phyloP scores from a whole-genome alignment of 176 grass and related monocot species.

The Cocos nucifera region DNA sequence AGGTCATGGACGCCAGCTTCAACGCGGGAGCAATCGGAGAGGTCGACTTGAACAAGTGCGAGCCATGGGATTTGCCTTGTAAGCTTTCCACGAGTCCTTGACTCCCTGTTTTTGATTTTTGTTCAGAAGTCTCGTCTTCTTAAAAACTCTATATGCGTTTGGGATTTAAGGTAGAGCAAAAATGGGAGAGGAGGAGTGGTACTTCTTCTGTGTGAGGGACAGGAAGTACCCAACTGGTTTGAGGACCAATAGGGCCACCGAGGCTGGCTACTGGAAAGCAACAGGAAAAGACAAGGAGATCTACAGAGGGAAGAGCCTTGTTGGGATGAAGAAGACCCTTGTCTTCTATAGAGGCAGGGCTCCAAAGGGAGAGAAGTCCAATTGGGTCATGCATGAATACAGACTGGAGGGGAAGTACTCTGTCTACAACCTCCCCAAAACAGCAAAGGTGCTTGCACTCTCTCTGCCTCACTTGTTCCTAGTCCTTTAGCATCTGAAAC shows the following conservation, averaged over 20 bases:
- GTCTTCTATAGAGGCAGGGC: constrained; percentile 84
- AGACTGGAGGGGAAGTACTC: constrained; percentile 36
- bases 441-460: neutral
- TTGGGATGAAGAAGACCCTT: constrained; percentile 94
- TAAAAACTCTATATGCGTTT: neutral
- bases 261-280: constrained; percentile 77
- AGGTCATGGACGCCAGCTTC: constrained; percentile 49
- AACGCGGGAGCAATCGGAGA: constrained; percentile 37
- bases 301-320: constrained; percentile 36
- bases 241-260: constrained; percentile 70
- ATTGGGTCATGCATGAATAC: constrained; percentile 92
- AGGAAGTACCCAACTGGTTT: constrained; percentile 75
- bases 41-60: constrained; percentile 64
- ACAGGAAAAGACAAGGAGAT: constrained; percentile 73
- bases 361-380: constrained; percentile 66
- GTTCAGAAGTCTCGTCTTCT: neutral
- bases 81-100: constrained; percentile 1
- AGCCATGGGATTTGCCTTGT: constrained; percentile 78
- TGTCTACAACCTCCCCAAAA: constrained; percentile 2
- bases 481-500: too few relatives aligned
- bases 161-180: constrained; percentile 35
- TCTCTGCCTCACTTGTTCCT: neutral
- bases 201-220: constrained; percentile 79
- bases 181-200: constrained; percentile 90
- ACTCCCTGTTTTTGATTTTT: too few relatives aligned